Evolutionary conservation across 768 basidiomycete species (phyloP), one percentile per base, ranked within the genome.

Genomic region (Termitomyces sp.): DNA sequence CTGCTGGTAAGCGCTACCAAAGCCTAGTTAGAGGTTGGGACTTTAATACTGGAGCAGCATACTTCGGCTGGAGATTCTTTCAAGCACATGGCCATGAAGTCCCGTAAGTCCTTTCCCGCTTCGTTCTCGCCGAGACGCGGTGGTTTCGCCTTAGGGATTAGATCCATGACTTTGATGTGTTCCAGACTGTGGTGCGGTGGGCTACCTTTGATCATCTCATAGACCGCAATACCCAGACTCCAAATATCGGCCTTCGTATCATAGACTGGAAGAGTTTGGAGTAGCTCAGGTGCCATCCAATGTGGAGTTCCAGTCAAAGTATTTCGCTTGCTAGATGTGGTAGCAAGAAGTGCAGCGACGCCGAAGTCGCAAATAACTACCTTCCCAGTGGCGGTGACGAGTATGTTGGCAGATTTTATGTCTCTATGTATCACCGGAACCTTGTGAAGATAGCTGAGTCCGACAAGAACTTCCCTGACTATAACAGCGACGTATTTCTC

Each of bases 241-340:
- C 97, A 98, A 42, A 99, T 93, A 65, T 99, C 97, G 2, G 96
- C 97, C 68, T 97, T 98, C 51, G 90, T 89, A 65, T 99, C 96
- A 70, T 99, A 98, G 42, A 85, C 79, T n/a, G 92, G 84, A 11
- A 90, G 86, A 10, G 80, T 79, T 60, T 93, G 90, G 15, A 96
- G 91, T 3, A 98, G 93, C 70, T 99, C 97, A 0, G 97, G 97
- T 0, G 97, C 97, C 97, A 99, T 99, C 96, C 96, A 98, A 67
- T 97, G 93, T 0, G 95, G 96, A 1, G 97, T 98, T 1, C 97
- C 97, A 58, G 95, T 93, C 65, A 98, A 82, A 0, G 97, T 99
- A 51, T 95, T 93, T 22, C 97, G 84, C 69, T 98, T 98, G 68
- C 92, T 93, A 11, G 87, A 84, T 2, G 84, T 78, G 15, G 85